These are phyloP conservation scores for Asclepias syriaca DNA, from an alignment of 257 asterid genomes.

Conservation along the genomic window DNA sequence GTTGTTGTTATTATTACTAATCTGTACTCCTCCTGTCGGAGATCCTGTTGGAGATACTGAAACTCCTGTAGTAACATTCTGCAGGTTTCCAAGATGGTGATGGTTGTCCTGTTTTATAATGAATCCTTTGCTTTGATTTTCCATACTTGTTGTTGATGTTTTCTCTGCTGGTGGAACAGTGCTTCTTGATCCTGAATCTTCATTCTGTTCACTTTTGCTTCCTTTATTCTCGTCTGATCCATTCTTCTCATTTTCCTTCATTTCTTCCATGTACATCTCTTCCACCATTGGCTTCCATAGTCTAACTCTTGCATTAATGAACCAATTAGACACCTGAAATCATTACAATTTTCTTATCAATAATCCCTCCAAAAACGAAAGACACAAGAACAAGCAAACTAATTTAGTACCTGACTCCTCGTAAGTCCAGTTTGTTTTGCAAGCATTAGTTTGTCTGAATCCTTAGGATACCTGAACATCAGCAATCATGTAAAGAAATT, in stretches of 20 bases:
- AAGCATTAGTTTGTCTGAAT: conserved; percentile 90
- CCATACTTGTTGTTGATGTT: conserved; percentile 26
- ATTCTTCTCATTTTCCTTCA: conserved; percentile 65
- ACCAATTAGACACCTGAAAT: conserved; percentile 93
- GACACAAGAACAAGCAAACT: neutral
- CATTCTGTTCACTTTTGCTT: conserved; percentile 42
- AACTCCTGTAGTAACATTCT: conserved; percentile 21
- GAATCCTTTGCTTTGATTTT: conserved; percentile 33
- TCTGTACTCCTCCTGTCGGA: conserved; percentile 31
- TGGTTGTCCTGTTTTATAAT: conserved; percentile 29
- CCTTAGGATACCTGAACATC: conserved; percentile 78
- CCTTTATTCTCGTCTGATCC: conserved; percentile 46
- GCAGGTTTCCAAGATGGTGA: conserved; percentile 16
- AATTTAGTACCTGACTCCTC: conserved; percentile 71
- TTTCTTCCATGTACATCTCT: conserved; percentile 93
- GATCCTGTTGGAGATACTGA: conserved; percentile 40
- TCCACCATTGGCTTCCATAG: conserved; percentile 99
- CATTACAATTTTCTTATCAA: neutral
- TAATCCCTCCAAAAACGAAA: neutral
- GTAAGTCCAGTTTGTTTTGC: conserved; percentile 97
- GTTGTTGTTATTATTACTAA: conserved; percentile 17
- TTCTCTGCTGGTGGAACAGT: conserved; percentile 27
- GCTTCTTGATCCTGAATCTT: conserved; percentile 52
- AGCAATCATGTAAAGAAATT: neutral
- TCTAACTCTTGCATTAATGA: conserved; percentile 92